Base-by-base conservation (phyloP, 176 grass and related monocot species). In the Juncus inflexus region DNA sequence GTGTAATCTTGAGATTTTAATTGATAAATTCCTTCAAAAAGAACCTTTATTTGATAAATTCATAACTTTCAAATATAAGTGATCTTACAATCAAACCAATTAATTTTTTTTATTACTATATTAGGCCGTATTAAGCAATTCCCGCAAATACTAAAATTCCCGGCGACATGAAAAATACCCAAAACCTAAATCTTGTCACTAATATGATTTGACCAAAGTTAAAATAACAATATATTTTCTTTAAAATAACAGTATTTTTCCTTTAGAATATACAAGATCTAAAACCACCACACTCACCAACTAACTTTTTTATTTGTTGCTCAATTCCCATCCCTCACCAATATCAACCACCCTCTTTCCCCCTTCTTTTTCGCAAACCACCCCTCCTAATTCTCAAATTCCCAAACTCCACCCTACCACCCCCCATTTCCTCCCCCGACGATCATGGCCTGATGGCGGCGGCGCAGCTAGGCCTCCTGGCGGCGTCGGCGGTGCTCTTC, bases 401-500 rank as follows among this genome's bases (percentile, higher is more conserved):
- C 5, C 12, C 57, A 63, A 50, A 69, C 53, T 67, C 64, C 15
- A 1, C 3, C 15, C 4, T 5, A 28, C 19, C 19, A 28, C 19
- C 19, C 19, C 19, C 19, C 19, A 60, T 67, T 47, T 81, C 76
- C 74, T 75, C 52, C 57, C 69, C 68, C n/a, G 15, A 28, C 19
- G 19, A 28, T 28, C 19, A 28, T 28, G 19, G 19, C 19, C 19
- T 83, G 58, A 54, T 81, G 11, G 72, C 73, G 39, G 53, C 74
- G 49, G 82, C 85, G 62, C 87, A 97, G 84, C 70, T 72, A 63
- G 92, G 81, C 12, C 64, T 84, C 41, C 52, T 97, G n/a, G 92
- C 92, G 58, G 85, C 92, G 54, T 91, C 82, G 74, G 77, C 91
- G 12, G 82, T 97, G 62, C 85, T 97, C 42, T 89, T 97, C 82